Evolutionary conservation across 2,329 filamentous ascomycete genomes (phyloP).

Genomic region (Trichoderma pleuroti): DNA sequence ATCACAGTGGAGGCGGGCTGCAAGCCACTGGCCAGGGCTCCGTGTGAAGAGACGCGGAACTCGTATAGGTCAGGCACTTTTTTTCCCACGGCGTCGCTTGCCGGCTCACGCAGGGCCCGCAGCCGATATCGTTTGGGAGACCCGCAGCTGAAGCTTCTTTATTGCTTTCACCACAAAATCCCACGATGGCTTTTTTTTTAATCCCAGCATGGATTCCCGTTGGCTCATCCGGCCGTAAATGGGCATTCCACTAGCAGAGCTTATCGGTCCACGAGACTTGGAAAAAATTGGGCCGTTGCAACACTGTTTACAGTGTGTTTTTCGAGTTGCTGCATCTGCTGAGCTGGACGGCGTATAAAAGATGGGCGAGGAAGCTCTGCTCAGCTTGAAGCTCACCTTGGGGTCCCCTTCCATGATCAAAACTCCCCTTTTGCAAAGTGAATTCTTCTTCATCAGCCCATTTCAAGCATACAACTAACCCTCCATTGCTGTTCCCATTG

Average conservation of each 20-base stretch:
- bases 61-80: background rate
- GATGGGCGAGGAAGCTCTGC: background rate
- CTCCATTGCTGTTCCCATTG: background rate
- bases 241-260: constrained; percentile 9
- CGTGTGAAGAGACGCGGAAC: background rate
- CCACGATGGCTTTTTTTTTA: background rate
- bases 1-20: background rate
- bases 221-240: too few relatives aligned
- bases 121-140: constrained; percentile 14
- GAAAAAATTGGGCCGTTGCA: constrained; percentile 2
- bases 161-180: background rate
- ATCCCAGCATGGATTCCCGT: background rate
- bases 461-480: background rate
- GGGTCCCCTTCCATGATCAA: background rate
- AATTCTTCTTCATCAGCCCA: background rate
- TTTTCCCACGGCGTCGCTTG: background rate
- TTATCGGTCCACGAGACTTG: constrained; percentile 14
- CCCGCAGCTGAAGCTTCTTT: background rate
- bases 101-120: background rate
- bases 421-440: background rate
- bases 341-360: background rate
- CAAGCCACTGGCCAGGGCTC: background rate
- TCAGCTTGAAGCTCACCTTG: background rate
- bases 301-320: background rate
- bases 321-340: background rate